phyloP scores from a whole-genome alignment of 805 yeast species.

The Ogataea siamensis region DNA sequence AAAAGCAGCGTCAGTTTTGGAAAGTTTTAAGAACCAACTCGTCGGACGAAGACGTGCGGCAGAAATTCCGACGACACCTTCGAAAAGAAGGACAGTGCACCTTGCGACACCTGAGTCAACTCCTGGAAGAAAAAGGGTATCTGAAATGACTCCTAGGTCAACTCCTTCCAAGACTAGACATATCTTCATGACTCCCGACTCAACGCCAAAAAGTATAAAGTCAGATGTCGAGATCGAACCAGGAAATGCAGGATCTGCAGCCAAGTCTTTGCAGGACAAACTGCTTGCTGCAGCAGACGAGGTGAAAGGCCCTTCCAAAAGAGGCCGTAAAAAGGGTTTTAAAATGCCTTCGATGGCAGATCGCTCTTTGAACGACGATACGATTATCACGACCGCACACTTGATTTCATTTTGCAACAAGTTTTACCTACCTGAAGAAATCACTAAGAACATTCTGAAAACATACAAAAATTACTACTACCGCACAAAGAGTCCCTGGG shows the following conservation, averaged over 20 bases:
- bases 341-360: constrained; percentile 17
- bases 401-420: constrained; percentile 54
- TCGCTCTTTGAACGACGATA: constrained; percentile 12
- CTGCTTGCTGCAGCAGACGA: constrained; percentile 21
- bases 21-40: constrained; percentile 42
- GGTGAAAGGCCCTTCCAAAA: constrained; percentile 8
- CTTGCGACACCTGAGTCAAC: constrained; percentile 19
- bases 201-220: constrained; percentile 16
- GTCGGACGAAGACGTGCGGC: constrained; percentile 20
- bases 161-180: constrained; percentile 4
- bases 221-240: background rate
- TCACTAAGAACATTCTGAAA: constrained; percentile 48
- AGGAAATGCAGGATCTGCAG: constrained; percentile 6
- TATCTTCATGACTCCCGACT: constrained; percentile 19
- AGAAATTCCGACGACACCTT: constrained; percentile 28
- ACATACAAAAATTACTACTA: constrained; percentile 50
- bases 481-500: constrained; percentile 64
- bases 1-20: constrained; percentile 40
- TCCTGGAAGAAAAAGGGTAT: constrained; percentile 15
- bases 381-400: constrained; percentile 35
- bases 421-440: constrained; percentile 57
- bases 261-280: constrained; percentile 18
- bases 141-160: background rate
- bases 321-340: constrained; percentile 20
- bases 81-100: constrained; percentile 12